Percentiles rank a stretch among this genome's conserved stretches.
Conservation (phyloP, 768 basidiomycete species). For the Tubosaeta sp. region DNA sequence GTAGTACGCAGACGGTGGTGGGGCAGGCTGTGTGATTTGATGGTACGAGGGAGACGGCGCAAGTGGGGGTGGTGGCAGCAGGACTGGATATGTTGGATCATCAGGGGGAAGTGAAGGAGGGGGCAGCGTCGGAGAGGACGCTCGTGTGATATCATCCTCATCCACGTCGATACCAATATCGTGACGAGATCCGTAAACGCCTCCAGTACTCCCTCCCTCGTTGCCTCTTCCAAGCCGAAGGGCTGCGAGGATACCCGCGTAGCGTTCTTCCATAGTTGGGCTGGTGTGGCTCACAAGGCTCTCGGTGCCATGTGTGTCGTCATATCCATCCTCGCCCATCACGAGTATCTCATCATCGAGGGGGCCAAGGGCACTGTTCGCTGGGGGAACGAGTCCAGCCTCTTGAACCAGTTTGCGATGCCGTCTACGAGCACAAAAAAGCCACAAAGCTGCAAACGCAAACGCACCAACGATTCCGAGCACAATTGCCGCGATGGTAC, state of each 20-base stretch:
- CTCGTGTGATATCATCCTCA: conserved; percentile 8
- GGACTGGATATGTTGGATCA: conserved; percentile 12
- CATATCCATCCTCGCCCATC: conserved; percentile 11
- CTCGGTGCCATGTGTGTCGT: neutral
- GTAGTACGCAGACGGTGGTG: conserved; percentile 27
- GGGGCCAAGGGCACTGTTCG: conserved; percentile 11
- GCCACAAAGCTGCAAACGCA: conserved; percentile 27
- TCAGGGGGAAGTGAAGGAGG: conserved; percentile 10
- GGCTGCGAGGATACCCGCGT: conserved; percentile 25
- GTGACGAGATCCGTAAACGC: conserved; percentile 23
- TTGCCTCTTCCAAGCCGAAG: conserved; percentile 15
- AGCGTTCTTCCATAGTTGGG: conserved; percentile 22
- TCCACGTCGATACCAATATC: conserved; percentile 7
- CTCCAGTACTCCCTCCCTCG: conserved; percentile 26
- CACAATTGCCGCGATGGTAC: conserved; percentile 20
- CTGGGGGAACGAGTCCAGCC: conserved; percentile 8
- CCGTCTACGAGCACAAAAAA: conserved; percentile 31
- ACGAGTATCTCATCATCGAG: conserved; percentile 23
- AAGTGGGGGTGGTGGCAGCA: conserved; percentile 27
- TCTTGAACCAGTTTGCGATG: conserved; percentile 23
- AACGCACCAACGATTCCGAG: conserved; percentile 25
- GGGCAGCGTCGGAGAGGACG: conserved; percentile 26
- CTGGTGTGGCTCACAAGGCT: neutral
- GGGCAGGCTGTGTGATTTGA: conserved; percentile 11
- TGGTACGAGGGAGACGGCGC: neutral